Evolutionary conservation across 331 rosid genomes (phyloP), one percentile per base, ranked within the genome.

Genomic region (Rhamnella rubrinervis): DNA sequence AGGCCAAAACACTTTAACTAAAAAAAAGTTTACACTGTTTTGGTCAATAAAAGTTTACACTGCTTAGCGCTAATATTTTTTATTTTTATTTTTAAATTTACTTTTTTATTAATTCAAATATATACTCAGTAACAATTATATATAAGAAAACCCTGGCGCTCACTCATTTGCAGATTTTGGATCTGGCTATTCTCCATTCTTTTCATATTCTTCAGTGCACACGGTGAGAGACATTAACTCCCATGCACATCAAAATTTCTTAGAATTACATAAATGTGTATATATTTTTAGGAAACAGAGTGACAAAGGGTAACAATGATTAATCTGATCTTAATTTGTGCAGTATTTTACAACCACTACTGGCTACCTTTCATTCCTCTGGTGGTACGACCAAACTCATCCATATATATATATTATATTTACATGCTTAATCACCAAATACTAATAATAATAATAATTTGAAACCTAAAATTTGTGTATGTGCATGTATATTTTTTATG

Each of bases 331-430:
- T 26, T 13, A 61, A 3, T 40, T 38, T 85, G 82, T 13, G 49
- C 89, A 88, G 95, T 58, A 77, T 88, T 88, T 70, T 80, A 86
- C 77, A 78, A 78, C 59, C 20, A 86, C 81, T 88, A 75, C 71
- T 88, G 91, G 95, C 89, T 88, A 66, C 89, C 95, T 12, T 88
- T 88, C 75, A 75, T 88, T 65, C 95, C 91, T 50, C 84, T 88
- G 66, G 72, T 75, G 89, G 91, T 88, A 84, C 18, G 67, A 3
- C 37, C 17, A 17, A 31, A 49, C 41, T 14, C 39, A 4, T 5
- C 49, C 47, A 18, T 2, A 40, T 10, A 0, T n/a, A 17, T 2
- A 16, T 53, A 16, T 8, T 18, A 7, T 53, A 53, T 14, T 53
- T 17, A 17, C 18, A 20, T n/a, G 6, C 10, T 0, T 14, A 49